Conservation (phyloP, 306 rosid species). For the Fagus crenata region DNA sequence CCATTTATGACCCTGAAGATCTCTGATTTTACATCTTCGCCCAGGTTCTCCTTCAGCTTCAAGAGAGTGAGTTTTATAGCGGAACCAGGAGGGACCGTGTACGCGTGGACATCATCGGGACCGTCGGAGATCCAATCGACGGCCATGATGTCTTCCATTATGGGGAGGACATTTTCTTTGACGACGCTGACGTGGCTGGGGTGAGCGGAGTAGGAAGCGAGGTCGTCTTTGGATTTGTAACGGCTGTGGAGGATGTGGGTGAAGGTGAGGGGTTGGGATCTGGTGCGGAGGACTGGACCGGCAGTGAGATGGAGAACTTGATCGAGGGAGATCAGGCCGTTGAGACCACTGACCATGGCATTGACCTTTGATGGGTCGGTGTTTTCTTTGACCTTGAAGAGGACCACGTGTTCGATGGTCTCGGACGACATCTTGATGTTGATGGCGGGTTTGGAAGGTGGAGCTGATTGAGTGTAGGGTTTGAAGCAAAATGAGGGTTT, state of each 20-base stretch:
- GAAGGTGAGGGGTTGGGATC: slow-evolving; percentile 61
- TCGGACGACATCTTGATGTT: slow-evolving; percentile 38
- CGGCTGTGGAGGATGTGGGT: slow-evolving; percentile 90
- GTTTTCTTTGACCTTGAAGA: slow-evolving; percentile 77
- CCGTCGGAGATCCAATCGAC: slow-evolving; percentile 72
- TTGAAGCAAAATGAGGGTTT: slow-evolving; percentile 15
- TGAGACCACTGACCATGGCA: slow-evolving; percentile 55
- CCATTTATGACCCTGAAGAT: slow-evolving; percentile 56
- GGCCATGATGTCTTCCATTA: slow-evolving; percentile 82
- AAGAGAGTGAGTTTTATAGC: slow-evolving; percentile 58
- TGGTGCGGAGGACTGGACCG: slow-evolving; percentile 60
- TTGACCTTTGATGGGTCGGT: slow-evolving; percentile 60
- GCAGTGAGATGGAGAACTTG: slow-evolving; percentile 62
- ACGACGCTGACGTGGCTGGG: slow-evolving; percentile 72
- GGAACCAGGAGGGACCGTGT: slow-evolving; percentile 46
- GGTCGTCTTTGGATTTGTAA: slow-evolving; percentile 64
- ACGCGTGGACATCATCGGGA: slow-evolving; percentile 19
- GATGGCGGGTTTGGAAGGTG: slow-evolving; percentile 9
- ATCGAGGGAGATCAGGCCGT: slow-evolving; percentile 55
- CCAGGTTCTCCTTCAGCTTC: slow-evolving; percentile 64
- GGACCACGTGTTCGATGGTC: slow-evolving; percentile 70
- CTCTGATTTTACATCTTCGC: slow-evolving; percentile 33
- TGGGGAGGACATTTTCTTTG: slow-evolving; percentile 60
- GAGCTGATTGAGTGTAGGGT: slow-evolving; percentile 7
- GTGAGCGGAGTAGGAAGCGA: slow-evolving; percentile 52